phyloP scores from a whole-genome alignment of 2,329 filamentous ascomycete species.

The Aureobasidium sp. region DNA sequence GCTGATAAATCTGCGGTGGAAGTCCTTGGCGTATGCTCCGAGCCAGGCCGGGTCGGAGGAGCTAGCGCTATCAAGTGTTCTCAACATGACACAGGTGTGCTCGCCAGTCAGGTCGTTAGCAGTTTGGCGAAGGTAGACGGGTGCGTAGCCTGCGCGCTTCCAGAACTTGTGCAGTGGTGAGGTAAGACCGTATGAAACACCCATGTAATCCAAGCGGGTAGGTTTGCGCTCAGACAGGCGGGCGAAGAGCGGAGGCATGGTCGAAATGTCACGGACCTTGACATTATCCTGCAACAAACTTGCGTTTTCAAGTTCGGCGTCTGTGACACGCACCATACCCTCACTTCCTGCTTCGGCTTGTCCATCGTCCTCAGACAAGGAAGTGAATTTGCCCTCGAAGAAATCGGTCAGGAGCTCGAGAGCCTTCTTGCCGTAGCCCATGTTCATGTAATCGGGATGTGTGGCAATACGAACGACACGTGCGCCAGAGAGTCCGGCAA shows the following conservation, averaged over 20 bases:
- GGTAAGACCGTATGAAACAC: slow-evolving; percentile 92
- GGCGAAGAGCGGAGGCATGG: slow-evolving; percentile 89
- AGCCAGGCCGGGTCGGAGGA: slow-evolving; percentile 73
- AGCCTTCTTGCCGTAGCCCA: slow-evolving; percentile 90
- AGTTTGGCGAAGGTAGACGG: slow-evolving; percentile 91
- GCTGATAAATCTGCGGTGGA: slow-evolving; percentile 85
- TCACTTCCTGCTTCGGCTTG: slow-evolving; percentile 36
- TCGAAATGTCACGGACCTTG: slow-evolving; percentile 77
- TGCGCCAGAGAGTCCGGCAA: slow-evolving; percentile 85
- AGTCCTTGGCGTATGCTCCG: slow-evolving; percentile 82
- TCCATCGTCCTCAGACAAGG: slow-evolving; percentile 63
- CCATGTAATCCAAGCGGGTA: slow-evolving; percentile 78
- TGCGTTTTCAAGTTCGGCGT: slow-evolving; percentile 68
- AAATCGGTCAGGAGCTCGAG: slow-evolving; percentile 83
- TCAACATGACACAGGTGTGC: slow-evolving; percentile 95
- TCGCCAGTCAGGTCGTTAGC: slow-evolving; percentile 94
- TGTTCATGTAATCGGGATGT: slow-evolving; percentile 82
- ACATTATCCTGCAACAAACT: slow-evolving; percentile 80
- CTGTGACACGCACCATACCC: slow-evolving; percentile 66
- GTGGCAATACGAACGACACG: slow-evolving; percentile 91
- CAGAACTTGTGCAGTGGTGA: slow-evolving; percentile 87
- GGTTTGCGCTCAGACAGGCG: slow-evolving; percentile 78
- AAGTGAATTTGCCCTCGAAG: slow-evolving; percentile 88
- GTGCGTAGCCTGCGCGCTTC: slow-evolving; percentile 79
- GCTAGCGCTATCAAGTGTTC: slow-evolving; percentile 55